A percentile compares a stretch with the other conserved stretches of the same genome.
phyloP scores from a whole-genome alignment of 192 early-diverging fungal species.

The Rhizophagus sp. region DNA sequence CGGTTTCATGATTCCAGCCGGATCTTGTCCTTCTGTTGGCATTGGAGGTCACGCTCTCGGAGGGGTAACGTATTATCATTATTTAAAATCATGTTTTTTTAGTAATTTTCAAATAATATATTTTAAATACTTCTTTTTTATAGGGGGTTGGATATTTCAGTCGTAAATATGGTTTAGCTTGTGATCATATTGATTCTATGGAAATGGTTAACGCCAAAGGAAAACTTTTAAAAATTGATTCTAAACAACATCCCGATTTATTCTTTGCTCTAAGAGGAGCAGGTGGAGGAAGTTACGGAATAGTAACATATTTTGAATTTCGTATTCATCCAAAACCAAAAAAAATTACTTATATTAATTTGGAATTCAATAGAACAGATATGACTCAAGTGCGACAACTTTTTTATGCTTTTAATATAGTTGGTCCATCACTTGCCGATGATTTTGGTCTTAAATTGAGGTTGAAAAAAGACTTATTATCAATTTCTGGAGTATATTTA shows the following conservation, averaged over 20 bases:
- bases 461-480: background rate
- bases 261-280: constrained; percentile 62
- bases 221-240: constrained; percentile 24
- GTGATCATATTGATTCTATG: constrained; percentile 44
- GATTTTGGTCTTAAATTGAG: background rate
- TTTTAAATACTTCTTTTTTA: background rate
- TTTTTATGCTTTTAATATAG: background rate
- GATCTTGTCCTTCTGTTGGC: constrained; percentile 55
- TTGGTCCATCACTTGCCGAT: background rate
- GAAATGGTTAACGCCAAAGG: constrained; percentile 45
- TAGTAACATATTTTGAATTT: constrained; percentile 36
- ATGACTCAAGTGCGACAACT: background rate
- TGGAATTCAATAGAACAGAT: background rate
- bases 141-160: constrained; percentile 45
- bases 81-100: too few relatives aligned
- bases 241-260: constrained; percentile 40
- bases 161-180: constrained; percentile 47
- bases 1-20: constrained; percentile 41
- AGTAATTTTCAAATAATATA: background rate
- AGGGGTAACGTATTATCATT: constrained; percentile 32
- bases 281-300: constrained; percentile 43
- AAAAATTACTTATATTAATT: background rate
- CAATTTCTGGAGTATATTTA: background rate
- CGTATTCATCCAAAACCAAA: constrained; percentile 21
- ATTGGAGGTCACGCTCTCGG: constrained; percentile 49